phyloP scores from a whole-genome alignment of 2,329 filamentous ascomycete genomes.

The Fusarium nanum region DNA sequence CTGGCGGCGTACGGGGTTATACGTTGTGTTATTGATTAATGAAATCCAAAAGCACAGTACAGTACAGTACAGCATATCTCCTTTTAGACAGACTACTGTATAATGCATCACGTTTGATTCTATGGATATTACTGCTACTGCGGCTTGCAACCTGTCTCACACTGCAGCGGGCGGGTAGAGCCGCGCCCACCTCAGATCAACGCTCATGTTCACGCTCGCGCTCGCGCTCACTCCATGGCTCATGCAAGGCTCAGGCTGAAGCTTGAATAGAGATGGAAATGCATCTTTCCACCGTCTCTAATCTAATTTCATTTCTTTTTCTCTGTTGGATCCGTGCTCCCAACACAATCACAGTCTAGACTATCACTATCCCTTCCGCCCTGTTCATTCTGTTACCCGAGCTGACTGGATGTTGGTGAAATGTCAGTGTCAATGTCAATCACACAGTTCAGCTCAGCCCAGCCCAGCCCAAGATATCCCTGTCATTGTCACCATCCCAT shows the following conservation, averaged over 20 bases:
- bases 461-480: slow-evolving; percentile 15
- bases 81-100: slow-evolving; percentile 8
- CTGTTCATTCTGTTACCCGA: slow-evolving; percentile 12
- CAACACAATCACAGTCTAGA: slow-evolving; percentile 2
- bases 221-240: not conserved
- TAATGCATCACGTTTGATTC: slow-evolving; percentile 10
- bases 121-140: not conserved
- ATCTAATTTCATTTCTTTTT: not conserved
- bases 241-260: slow-evolving; percentile 27
- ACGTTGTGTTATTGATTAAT: not conserved
- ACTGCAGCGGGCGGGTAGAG: slow-evolving; percentile 33
- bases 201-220: not conserved
- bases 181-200: slow-evolving; percentile 28
- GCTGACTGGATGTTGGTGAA: slow-evolving; percentile 4
- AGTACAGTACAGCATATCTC: not conserved
- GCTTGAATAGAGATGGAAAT: not conserved
- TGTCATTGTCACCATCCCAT: slow-evolving; percentile 4
- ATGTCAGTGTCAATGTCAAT: slow-evolving; percentile 25
- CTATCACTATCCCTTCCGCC: not conserved
- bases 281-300: not conserved
- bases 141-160: slow-evolving; percentile 31
- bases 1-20: not conserved
- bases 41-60: not conserved
- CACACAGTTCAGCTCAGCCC: slow-evolving; percentile 7
- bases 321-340: not conserved